Base-by-base conservation (phyloP, 2,329 filamentous ascomycete species). In the Ophidiomyces ophidiicola region DNA sequence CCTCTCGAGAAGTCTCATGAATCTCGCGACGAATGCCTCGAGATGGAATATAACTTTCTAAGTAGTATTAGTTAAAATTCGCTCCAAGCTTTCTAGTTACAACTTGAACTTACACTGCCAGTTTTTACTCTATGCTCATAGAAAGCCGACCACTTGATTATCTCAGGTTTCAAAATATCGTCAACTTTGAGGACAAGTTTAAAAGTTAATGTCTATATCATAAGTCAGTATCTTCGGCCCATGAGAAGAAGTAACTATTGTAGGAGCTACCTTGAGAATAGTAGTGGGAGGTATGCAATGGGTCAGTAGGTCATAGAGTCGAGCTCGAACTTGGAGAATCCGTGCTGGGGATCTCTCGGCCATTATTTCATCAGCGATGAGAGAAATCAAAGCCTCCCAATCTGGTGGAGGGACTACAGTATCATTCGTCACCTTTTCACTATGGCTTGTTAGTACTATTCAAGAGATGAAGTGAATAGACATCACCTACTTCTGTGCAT, bases 11-110 rank as follows among this genome's bases (percentile, higher is more conserved):
- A 96, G 76, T 51, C 88, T 76, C 88, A 98, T 96, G 59, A 96
- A 94, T 66, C 94, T 96, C 42, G 88, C 88, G 43, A 98, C 90
- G 62, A 98, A 98, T 3, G 90, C 90, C 63, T 98, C 92, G 3
- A 98, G 68, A 56, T 98, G 92, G 62, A 98, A 98, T 46, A 98
- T 96, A 43, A 93, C 82, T 70, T 98, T 98, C 61, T 69, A 43
- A 42, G 48, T 17, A 28, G 12, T 12, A 25, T 39, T 20, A 38
- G 31, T 37, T 25, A 18, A 28, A 7, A 28, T 6, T 32, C 17
- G n/a, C 3, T 10, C 14, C 18, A 20, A 31, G 19, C 18, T 20
- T 25, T n/a, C 10, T 34, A 24, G 8, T 15, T 24, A 8, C 6
- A 18, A 6, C 2, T 21, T 4, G 6, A 11, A 59, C 67, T 52